Percentiles rank a stretch among this genome's conserved stretches.
Conservation (phyloP, 2,329 filamentous ascomycete genomes). For the Rutstroemia sp. region DNA sequence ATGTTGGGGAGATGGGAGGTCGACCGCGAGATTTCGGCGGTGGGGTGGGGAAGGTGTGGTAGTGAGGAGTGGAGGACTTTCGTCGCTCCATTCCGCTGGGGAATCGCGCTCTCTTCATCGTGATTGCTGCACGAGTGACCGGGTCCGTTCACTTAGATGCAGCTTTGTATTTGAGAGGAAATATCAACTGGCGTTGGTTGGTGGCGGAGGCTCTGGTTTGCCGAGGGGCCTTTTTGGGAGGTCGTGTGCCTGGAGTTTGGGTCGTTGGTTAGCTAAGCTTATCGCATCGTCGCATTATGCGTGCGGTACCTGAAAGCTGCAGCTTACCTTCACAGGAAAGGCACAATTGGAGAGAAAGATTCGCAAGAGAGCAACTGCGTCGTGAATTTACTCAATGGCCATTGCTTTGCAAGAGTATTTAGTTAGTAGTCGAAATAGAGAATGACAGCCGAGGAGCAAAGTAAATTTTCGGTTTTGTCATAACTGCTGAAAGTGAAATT, state of each 20-base stretch:
- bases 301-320: not conserved
- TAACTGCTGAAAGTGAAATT: not conserved
- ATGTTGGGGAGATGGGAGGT: constrained; percentile 28
- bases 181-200: not conserved
- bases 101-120: constrained; percentile 2
- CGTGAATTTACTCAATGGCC: too few species aligned
- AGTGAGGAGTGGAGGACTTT: constrained; percentile 47
- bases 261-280: too few species aligned
- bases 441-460: not conserved
- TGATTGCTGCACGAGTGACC: not conserved
- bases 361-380: not conserved
- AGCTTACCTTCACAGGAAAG: not conserved
- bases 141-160: too few species aligned
- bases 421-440: not conserved
- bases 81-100: constrained; percentile 21
- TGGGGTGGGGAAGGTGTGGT: constrained; percentile 74
- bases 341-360: not conserved
- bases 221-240: not conserved
- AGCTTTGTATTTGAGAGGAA: not conserved
- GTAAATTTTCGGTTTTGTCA: constrained; percentile 3
- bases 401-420: too few species aligned
- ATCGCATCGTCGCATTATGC: too few species aligned
- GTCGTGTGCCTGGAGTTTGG: not conserved
- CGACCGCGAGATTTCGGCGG: constrained; percentile 58
- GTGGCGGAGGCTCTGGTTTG: not conserved